Evolutionary conservation across 2,329 filamentous ascomycete species (phyloP), one percentile per base, ranked within the genome.

Genomic region (Aspergillus sergii): DNA sequence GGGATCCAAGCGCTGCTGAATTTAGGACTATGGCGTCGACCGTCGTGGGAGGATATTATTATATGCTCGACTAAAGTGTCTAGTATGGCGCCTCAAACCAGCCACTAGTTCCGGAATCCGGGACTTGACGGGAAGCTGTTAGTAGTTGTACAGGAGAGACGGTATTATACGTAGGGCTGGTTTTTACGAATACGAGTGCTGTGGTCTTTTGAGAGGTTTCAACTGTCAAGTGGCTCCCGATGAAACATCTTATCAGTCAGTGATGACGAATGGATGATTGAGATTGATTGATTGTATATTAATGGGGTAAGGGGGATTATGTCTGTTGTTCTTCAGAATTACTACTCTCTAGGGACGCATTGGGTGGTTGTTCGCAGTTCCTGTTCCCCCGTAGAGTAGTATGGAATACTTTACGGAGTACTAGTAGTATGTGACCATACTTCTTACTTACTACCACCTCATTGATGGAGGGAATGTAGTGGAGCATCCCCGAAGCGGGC

Each of bases 401-500:
- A 36, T 36, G 12, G 34, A 36, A 14, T 36, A 36, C 34, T 14
- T 36, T 6, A 34, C 11, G 34, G 34, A 32, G 30, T 8, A 7
- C 5, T 28, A 28, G 26, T 28, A 28, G 4, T 28, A 28, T 28
- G 26, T 28, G 26, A 28, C 26, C 26, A 28, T 28, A 28, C 26
- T 28, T 28, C 26, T 28, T 7, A 28, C 26, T 28, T 8, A 28
- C 32, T 34, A 36, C 34, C 16, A 14, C 34, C 16, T 19, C 12
- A 12, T 28, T 9, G 6, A 28, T 16, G 12, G 45, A 26, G 45
- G 19, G 21, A 50, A 8, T 14, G n/a, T n/a, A 54, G 48, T 60
- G 58, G 58, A 55, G 57, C 30, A 57, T n/a, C 51, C 32, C 57
- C 50, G 19, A 54, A 56, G 51, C 59, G 57, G 66, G 66, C 59